A percentile compares a stretch with the other conserved stretches of the same genome.
These are phyloP conservation scores for Plasmodium yoelii DNA, from an alignment of 169 alveolate genomes.

Conservation along the genomic window DNA sequence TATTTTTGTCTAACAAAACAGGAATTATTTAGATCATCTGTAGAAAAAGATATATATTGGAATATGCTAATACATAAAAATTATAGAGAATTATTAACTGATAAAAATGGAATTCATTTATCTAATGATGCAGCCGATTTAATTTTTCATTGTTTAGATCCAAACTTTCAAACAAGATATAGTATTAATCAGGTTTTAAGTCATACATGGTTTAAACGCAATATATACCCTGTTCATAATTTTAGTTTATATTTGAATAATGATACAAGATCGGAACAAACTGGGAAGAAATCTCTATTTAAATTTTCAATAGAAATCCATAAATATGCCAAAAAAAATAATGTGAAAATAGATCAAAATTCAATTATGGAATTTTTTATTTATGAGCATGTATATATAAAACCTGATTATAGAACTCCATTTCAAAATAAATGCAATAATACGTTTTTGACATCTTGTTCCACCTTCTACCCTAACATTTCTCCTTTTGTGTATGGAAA, in stretches of 20 bases:
- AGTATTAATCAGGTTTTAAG: slow-evolving; percentile 67
- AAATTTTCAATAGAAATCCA: slow-evolving; percentile 41
- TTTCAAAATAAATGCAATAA: slow-evolving; percentile 11
- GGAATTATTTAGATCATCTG: slow-evolving; percentile 81
- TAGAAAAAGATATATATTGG: slow-evolving; percentile 73
- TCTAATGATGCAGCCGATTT: slow-evolving; percentile 74
- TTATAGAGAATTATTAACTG: slow-evolving; percentile 53
- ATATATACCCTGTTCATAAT: slow-evolving; percentile 25
- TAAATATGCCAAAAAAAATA: slow-evolving; percentile 48
- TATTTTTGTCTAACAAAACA: slow-evolving; percentile 84
- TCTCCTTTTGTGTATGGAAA: too few relatives aligned
- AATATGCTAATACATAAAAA: slow-evolving; percentile 44
- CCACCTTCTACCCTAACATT: too few relatives aligned
- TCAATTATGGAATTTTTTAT: slow-evolving; percentile 18
- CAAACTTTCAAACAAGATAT: slow-evolving; percentile 62
- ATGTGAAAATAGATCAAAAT: slow-evolving; percentile 9
- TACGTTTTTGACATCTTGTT: not conserved
- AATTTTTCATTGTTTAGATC: slow-evolving; percentile 75
- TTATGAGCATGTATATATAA: slow-evolving; percentile 31
- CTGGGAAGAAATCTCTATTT: not conserved
- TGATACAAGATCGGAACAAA: not conserved
- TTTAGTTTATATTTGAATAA: slow-evolving; percentile 11
- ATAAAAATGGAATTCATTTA: slow-evolving; percentile 74
- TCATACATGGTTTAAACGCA: slow-evolving; percentile 75
- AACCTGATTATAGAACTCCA: not conserved